Base-by-base conservation (phyloP, 345 rosid species). In the Dipteronia sinensis region DNA sequence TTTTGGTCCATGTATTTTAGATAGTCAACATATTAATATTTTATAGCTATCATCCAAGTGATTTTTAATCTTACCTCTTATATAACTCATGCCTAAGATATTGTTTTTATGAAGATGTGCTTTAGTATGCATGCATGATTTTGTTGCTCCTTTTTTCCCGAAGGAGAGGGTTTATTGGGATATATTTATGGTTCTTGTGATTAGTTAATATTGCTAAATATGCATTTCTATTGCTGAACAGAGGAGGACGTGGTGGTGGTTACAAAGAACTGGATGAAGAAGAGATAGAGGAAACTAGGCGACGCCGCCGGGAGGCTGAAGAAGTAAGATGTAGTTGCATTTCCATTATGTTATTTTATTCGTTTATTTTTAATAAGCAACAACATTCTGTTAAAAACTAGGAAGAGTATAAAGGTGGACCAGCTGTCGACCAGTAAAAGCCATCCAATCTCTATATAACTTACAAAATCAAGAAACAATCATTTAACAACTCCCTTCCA, bases 211-310 rank as follows among this genome's bases (percentile, higher is more conserved):
- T 62, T 71, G 68, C 73, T 73, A 71, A 76, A 51, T 73, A 58
- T 68, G 49, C 65, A 51, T 76, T 42, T 71, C 15, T 62, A 63
- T 68, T 44, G 63, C 42, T 83, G 66, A 12, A 77, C 79, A 96
- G 99, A 85, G 99, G 99, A 82, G 99, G 99, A 75, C 95, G 98
- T 66, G 99, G 84, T 79, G 99, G 98, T 81, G 99, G 99, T 72
- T 96, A 96, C 83, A 96, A 96, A 79, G 99, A 96, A 85, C 90
- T 94, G 74, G 99, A 96, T 83, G 98, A 96, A 89, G 98, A 96
- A 86, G 99, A 96, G 79, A 61, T 96, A 72, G 99, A 96, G 85
- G 99, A 96, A 90, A 96, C 98, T 7, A 94, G 81, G 83, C 83
- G 99, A 42, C 92, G 98, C 13, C 87, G 98, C 59, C 91, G 88